Evolutionary conservation across 1,284 basidiomycete genomes (phyloP).

Genomic region (Cutaneotrichosporon cavernicola): DNA sequence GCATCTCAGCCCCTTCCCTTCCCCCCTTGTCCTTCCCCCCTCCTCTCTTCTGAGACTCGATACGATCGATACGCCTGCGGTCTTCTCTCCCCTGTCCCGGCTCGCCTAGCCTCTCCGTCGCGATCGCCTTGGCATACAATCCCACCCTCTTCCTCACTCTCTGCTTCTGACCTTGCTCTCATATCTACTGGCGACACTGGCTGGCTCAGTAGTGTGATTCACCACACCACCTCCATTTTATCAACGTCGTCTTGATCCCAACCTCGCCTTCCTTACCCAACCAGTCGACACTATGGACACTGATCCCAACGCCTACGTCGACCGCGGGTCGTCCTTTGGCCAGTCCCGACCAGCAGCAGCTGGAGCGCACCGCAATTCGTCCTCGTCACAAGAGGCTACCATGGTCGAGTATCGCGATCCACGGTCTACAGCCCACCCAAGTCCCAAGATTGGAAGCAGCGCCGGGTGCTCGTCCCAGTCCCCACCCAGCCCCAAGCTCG

Average conservation of each 20-base stretch:
- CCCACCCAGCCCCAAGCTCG: slow-evolving; percentile 21
- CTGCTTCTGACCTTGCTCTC: not conserved
- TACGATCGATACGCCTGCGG: not conserved
- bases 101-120: not conserved
- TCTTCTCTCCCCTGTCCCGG: not conserved
- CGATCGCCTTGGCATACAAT: not conserved
- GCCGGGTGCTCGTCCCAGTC: slow-evolving; percentile 5
- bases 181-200: not conserved
- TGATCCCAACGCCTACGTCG: slow-evolving; percentile 25
- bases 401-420: slow-evolving; percentile 16
- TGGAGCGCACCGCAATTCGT: slow-evolving; percentile 13
- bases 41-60: not conserved
- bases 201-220: slow-evolving; percentile 4
- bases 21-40: not conserved
- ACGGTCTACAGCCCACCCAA: slow-evolving; percentile 15
- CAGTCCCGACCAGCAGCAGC: slow-evolving; percentile 19
- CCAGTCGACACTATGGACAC: slow-evolving; percentile 21
- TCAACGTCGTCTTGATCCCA: not conserved
- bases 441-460: slow-evolving; percentile 17
- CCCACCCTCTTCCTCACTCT: not conserved
- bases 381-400: slow-evolving; percentile 16
- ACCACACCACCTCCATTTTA: not conserved
- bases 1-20: not conserved
- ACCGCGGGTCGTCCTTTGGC: slow-evolving; percentile 19
- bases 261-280: not conserved